Evolutionary conservation across 1,284 basidiomycete species (phyloP), one percentile per base, ranked within the genome.

Genomic region (Xerocomus nothofagi): DNA sequence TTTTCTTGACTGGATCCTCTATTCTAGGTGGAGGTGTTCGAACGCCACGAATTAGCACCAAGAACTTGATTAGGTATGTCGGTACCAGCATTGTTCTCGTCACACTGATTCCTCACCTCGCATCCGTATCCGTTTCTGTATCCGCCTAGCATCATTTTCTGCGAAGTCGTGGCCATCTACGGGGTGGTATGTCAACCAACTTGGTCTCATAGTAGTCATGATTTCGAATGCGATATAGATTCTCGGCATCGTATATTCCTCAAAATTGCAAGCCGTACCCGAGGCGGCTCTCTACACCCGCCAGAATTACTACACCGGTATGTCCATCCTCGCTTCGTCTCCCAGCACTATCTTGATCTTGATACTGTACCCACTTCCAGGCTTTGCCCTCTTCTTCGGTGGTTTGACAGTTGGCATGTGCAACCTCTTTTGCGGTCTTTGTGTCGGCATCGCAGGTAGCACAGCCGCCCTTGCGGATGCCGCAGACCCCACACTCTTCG

Each of bases 121-220:
- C 32, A 17, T 23, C 6, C 17, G 10, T 3, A 23, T 55, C 27
- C 12, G 12, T 29, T 39, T 27, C 14, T n/a, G 15, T 17, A 26
- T 40, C 29, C 14, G 8, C 21, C 36, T 29, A 96, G 93, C 57
- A 95, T 99, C 75, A 98, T 99, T 68, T 98, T 99, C 77, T 98
- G 96, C 70, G 96, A 99, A 77, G 96, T 98, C 59, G 93, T 97
- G 20, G 94, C 93, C 54, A 97, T 97, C 65, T 97, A 96, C 71
- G 95, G 90, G 49, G 91, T 93, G 44, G 93, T 95, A 70, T 55
- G 88, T 80, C 29, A 41, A 32, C 14, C 20, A 9, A 36, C 18
- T 12, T 4, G 8, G 7, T 10, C 6, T 9, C 2, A 24, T 20
- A 15, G 32, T 8, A 20, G 0, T 29, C n/a, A 15, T 30, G n/a